Evolutionary conservation across 169 alveolate genomes (phyloP), one percentile per base, ranked within the genome.

Genomic region (Cryptosporidium muris): DNA sequence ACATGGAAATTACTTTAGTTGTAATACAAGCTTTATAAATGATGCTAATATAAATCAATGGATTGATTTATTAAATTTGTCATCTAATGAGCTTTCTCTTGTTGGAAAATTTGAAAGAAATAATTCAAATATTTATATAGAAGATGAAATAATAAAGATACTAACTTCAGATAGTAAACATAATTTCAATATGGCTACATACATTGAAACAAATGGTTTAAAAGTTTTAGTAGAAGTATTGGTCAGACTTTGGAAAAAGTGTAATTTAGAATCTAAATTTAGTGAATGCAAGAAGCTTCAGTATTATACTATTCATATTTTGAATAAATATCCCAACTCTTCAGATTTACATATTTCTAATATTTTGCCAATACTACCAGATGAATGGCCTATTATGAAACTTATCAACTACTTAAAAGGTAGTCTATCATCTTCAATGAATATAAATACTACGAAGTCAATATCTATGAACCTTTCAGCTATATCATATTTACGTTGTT

Each of bases 341-440:
- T 51, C 74, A 2, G 85, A 74, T 54, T 8, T 74, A 5, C 45
- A 52, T 2, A 74, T 74, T 56, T 42, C 38, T n/a, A 62, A 47
- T 14, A 48, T 74, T 36, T 63, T 74, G 16, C 64, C 54, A 38
- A 43, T 56, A n/a, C 42, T 74, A 6, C 85, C 85, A n/a, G 74
- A 43, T 34, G 85, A 74, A 11, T 74, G 85, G 85, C 85, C 85
- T 43, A 38, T 74, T 2, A 8, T 74, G 40, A 74, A 14, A 8
- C 47, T 74, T 36, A 74, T 74, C 12, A 48, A 60, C 40, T 58
- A 58, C 37, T 42, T 74, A 4, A 74, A 74, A 54, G 60, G 60
- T 56, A 74, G 85, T 43, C 38, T 74, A 7, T 66, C 54, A 37
- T 36, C 45, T n/a, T 45, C 66, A 2, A 74, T 74, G 8, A 68